phyloP scores from a whole-genome alignment of 495 filamentous ascomycete species.

The Penicillium manginii region DNA sequence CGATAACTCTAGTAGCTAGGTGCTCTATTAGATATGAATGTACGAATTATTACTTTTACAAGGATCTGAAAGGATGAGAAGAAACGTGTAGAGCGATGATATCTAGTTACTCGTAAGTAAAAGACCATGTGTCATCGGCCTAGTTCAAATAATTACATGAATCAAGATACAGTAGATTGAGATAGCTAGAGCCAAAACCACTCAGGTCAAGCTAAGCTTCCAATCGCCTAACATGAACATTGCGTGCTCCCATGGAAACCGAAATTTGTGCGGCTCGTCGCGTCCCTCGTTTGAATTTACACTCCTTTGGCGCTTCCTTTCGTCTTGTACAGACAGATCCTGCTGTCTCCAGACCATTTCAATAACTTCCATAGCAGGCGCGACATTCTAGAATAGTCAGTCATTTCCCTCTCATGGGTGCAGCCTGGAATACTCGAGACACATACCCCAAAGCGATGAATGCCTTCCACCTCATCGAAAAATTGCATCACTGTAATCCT shows the following conservation, averaged over 20 bases:
- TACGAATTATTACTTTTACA: background rate
- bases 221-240: slow-evolving; percentile 35
- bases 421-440: background rate
- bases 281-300: background rate
- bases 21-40: background rate
- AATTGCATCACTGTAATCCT: slow-evolving; percentile 23
- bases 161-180: too few relatives aligned
- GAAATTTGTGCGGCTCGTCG: slow-evolving; percentile 16
- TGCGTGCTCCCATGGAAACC: slow-evolving; percentile 35
- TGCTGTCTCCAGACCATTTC: slow-evolving; percentile 30
- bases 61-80: too few relatives aligned
- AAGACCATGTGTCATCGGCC: too few relatives aligned
- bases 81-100: too few relatives aligned
- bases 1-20: slow-evolving; percentile 32
- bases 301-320: slow-evolving; percentile 23
- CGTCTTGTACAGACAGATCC: slow-evolving; percentile 25
- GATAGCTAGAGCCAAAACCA: too few relatives aligned
- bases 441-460: slow-evolving; percentile 19
- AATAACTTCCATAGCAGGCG: slow-evolving; percentile 34
- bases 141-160: too few relatives aligned
- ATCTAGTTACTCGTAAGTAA: too few relatives aligned
- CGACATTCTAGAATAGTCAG: slow-evolving; percentile 36
- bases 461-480: slow-evolving; percentile 20
- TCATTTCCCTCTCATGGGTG: too few relatives aligned
- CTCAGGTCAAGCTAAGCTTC: slow-evolving; percentile 32